Evolutionary conservation across 192 early-diverging fungal genomes (phyloP).

Genomic region (Coemansia sp.): DNA sequence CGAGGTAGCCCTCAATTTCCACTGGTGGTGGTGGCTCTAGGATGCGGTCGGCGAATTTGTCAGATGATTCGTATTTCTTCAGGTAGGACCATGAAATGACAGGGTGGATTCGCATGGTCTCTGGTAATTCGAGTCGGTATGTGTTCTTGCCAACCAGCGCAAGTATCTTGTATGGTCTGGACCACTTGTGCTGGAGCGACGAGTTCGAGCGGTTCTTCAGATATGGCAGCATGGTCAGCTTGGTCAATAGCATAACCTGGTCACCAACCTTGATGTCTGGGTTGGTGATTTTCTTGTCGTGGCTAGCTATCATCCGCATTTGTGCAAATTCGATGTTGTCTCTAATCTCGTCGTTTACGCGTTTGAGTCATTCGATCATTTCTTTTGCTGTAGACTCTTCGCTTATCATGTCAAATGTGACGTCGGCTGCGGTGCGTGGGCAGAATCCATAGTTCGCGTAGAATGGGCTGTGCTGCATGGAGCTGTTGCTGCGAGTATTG

Average conservation of each 20-base stretch:
- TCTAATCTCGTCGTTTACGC: not conserved
- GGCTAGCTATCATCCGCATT: not conserved
- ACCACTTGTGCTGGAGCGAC: not conserved
- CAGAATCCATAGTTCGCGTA: slow-evolving; percentile 14
- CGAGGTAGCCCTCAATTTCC: not conserved
- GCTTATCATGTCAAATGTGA: too few relatives aligned
- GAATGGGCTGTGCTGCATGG: slow-evolving; percentile 6
- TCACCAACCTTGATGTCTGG: not conserved
- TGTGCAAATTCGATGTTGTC: not conserved
- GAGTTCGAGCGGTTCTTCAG: not conserved
- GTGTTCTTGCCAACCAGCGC: not conserved
- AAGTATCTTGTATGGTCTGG: not conserved
- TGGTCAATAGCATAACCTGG: not conserved
- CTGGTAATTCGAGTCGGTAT: not conserved
- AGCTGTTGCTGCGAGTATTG: slow-evolving; percentile 33
- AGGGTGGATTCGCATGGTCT: not conserved
- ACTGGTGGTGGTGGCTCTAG: not conserved
- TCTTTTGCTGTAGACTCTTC: too few relatives aligned
- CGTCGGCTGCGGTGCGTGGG: not conserved
- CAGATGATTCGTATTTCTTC: not conserved
- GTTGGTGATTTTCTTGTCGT: not conserved
- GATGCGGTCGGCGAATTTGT: not conserved
- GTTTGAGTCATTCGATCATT: too few relatives aligned
- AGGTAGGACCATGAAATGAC: not conserved
- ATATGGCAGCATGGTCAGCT: not conserved